Evolutionary conservation across 1,284 basidiomycete genomes (phyloP).

Genomic region (Mycena sp.): DNA sequence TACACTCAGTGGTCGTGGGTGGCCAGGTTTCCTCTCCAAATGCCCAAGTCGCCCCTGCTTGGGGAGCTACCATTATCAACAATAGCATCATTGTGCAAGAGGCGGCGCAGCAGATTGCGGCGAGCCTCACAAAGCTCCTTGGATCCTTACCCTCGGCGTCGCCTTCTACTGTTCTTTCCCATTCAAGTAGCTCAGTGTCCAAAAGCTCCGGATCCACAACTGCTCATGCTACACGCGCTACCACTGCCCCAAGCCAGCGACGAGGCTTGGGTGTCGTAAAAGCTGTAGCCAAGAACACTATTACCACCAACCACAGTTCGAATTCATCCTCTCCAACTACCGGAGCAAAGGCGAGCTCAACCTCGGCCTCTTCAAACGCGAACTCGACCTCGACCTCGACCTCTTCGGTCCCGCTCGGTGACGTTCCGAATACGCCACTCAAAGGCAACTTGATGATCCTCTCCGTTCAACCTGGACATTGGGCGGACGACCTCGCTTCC

Average conservation of each 20-base stretch:
- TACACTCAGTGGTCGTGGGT: slow-evolving; percentile 1
- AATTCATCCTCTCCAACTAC: background rate
- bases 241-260: background rate
- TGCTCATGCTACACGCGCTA: background rate
- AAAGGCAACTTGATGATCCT: slow-evolving; percentile 5
- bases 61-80: background rate
- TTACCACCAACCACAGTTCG: background rate
- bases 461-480: background rate
- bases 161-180: background rate
- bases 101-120: background rate
- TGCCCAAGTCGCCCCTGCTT: background rate
- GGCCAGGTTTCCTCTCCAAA: background rate
- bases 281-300: background rate
- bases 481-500: background rate
- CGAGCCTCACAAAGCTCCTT: background rate
- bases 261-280: background rate
- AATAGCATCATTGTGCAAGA: background rate
- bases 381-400: too few relatives aligned
- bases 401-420: background rate
- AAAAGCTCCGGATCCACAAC: background rate
- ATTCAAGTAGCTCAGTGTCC: background rate
- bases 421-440: background rate
- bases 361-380: too few relatives aligned
- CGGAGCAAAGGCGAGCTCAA: too few relatives aligned
- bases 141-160: background rate